Evolutionary conservation across 1,284 basidiomycete genomes (phyloP).

Genomic region (Fomitopsis palustris): DNA sequence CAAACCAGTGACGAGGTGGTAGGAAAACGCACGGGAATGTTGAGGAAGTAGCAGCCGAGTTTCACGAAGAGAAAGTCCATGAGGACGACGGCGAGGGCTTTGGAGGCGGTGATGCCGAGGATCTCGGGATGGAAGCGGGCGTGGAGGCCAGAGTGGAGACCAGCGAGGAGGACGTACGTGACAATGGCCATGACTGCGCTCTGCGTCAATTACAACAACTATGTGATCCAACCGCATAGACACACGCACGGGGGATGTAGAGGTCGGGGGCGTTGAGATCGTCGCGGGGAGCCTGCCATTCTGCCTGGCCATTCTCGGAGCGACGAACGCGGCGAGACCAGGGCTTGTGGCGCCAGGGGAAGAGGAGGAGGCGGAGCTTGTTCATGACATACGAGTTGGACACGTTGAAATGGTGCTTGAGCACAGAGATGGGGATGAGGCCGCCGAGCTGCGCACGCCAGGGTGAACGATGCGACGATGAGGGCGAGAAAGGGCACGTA

Average conservation of each 20-base stretch:
- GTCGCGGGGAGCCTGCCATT: slow-evolving; percentile 88
- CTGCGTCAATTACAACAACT: neutral
- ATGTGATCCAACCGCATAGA: neutral
- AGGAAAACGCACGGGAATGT: slow-evolving; percentile 23
- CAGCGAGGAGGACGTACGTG: slow-evolving; percentile 90
- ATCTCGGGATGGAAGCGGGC: slow-evolving; percentile 88
- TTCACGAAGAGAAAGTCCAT: slow-evolving; percentile 89
- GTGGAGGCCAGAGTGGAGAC: slow-evolving; percentile 82
- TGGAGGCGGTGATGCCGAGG: slow-evolving; percentile 83
- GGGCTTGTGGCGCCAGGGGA: slow-evolving; percentile 91
- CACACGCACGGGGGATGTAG: slow-evolving; percentile 85
- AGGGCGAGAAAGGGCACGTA: slow-evolving; percentile 37
- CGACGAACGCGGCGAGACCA: slow-evolving; percentile 70
- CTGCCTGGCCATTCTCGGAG: slow-evolving; percentile 65
- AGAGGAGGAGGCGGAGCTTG: slow-evolving; percentile 89
- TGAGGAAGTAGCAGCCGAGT: slow-evolving; percentile 81
- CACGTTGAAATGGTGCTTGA: slow-evolving; percentile 97
- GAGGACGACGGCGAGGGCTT: slow-evolving; percentile 77
- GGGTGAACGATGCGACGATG: neutral
- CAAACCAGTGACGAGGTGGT: neutral
- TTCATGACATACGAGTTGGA: slow-evolving; percentile 94
- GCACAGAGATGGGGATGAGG: slow-evolving; percentile 68
- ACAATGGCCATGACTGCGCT: slow-evolving; percentile 90
- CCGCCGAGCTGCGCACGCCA: slow-evolving; percentile 62
- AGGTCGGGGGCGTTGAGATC: slow-evolving; percentile 96